Evolutionary conservation across 805 yeast species (phyloP).

Genomic region (Lipomyces sp.): DNA sequence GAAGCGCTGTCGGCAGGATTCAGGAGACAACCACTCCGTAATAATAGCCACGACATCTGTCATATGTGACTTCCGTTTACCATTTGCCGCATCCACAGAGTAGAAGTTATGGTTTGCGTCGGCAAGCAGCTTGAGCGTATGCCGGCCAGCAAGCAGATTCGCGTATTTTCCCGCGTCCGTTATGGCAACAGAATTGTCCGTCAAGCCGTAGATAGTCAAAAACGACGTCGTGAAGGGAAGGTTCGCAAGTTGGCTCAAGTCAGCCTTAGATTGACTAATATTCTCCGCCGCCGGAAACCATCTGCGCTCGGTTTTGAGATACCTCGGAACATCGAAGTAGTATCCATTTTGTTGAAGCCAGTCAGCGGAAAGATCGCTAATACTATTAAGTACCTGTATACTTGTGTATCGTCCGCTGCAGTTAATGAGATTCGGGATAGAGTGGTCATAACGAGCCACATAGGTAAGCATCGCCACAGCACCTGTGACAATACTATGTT

Average conservation of each 20-base stretch:
- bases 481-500: constrained; percentile 10
- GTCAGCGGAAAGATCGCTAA: constrained; percentile 37
- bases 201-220: constrained; percentile 66
- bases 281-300: constrained; percentile 53
- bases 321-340: constrained; percentile 44
- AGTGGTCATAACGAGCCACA: constrained; percentile 47
- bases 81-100: constrained; percentile 42
- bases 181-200: constrained; percentile 63
- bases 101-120: constrained; percentile 80
- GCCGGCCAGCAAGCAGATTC: constrained; percentile 53
- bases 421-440: constrained; percentile 66
- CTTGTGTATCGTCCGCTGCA: constrained; percentile 68
- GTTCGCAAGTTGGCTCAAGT: constrained; percentile 43
- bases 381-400: constrained; percentile 46
- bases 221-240: constrained; percentile 51
- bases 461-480: constrained; percentile 70
- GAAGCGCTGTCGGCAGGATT: constrained; percentile 55
- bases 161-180: constrained; percentile 60
- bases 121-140: constrained; percentile 55
- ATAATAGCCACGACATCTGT: constrained; percentile 50
- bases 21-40: constrained; percentile 45
- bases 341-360: constrained; percentile 46
- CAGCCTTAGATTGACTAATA: constrained; percentile 48
- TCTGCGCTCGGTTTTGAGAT: constrained; percentile 46
- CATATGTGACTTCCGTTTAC: constrained; percentile 54